phyloP scores from a whole-genome alignment of 345 rosid genomes.

The Turritis glabra region DNA sequence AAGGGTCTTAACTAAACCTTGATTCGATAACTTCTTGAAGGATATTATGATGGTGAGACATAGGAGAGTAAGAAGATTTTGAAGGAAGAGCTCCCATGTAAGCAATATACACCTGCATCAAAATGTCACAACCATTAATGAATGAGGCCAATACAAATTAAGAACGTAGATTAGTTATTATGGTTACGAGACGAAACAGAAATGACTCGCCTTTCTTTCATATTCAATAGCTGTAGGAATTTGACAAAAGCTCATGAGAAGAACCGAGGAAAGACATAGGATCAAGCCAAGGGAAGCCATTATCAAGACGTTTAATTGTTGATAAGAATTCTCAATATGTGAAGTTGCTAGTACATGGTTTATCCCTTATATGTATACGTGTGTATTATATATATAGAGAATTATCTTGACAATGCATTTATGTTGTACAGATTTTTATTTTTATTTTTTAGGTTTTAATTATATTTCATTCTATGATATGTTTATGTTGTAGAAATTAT shows the following conservation, averaged over 20 bases:
- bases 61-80: conserved; percentile 26
- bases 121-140: not conserved
- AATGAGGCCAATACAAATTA: not conserved
- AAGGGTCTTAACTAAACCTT: conserved; percentile 15
- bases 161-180: not conserved
- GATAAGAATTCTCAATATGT: not conserved
- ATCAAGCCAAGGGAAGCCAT: conserved; percentile 29
- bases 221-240: conserved; percentile 10
- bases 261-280: not conserved
- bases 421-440: not conserved
- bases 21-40: conserved; percentile 32
- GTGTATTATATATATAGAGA: not conserved
- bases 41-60: conserved; percentile 38
- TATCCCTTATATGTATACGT: not conserved
- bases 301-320: not conserved
- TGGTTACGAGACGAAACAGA: not conserved
- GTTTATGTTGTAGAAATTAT: too few relatives aligned
- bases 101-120: conserved; percentile 33
- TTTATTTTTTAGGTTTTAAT: too few relatives aligned
- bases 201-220: conserved; percentile 27
- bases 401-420: not conserved
- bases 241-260: conserved; percentile 17
- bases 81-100: conserved; percentile 41
- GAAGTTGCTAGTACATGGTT: conserved; percentile 7
- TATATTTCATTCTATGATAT: too few relatives aligned